Evolutionary conservation across 2,329 filamentous ascomycete species (phyloP), one percentile per base, ranked within the genome.

Genomic region (Fusarium sp.): DNA sequence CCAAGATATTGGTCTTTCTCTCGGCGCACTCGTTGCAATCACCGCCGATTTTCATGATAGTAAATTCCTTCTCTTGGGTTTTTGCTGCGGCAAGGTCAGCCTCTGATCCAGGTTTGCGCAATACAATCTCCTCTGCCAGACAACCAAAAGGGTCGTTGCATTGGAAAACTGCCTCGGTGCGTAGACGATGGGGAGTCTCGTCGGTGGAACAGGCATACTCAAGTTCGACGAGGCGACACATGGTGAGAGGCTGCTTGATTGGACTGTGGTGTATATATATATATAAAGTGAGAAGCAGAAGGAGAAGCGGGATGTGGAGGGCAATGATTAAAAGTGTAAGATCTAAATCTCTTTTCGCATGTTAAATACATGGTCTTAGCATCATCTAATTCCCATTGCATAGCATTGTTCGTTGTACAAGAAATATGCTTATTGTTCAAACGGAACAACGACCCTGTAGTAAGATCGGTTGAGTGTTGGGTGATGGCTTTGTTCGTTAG

Each of bases 171-270:
- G 50, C 54, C 7, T n/a, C 19, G 3, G 49, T 60, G 11, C 45
- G 28, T 17, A 55, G 10, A 7, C 62, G 45, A 35, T 68, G 65
- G 1, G 24, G 44, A 1, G 56, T n/a, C 1, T 19, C 28, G 1
- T 37, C 14, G 5, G 20, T 59, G 11, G 50, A 68, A 24, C 65
- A 68, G 17, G 35, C n/a, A 15, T 50, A 68, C 13, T 68, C 60
- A 9, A 68, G 39, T 43, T 54, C 52, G 22, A 65, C 24, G 9
- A 51, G 32, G 19, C 19, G 50, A 11, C 65, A 68, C 65, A 68
- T 68, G 7, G 22, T 47, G 59, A 19, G 5, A 4, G 3, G 15
- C 26, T 7, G 15, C 20, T 11, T 14, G 6, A 37, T 20, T 19
- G 9, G 30, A 15, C 3, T 14, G 6, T 15, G 14, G 14, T 15